These are phyloP conservation scores for Ophiostoma piceae DNA, from an alignment of 2,329 filamentous ascomycete genomes.

Conservation along the genomic window DNA sequence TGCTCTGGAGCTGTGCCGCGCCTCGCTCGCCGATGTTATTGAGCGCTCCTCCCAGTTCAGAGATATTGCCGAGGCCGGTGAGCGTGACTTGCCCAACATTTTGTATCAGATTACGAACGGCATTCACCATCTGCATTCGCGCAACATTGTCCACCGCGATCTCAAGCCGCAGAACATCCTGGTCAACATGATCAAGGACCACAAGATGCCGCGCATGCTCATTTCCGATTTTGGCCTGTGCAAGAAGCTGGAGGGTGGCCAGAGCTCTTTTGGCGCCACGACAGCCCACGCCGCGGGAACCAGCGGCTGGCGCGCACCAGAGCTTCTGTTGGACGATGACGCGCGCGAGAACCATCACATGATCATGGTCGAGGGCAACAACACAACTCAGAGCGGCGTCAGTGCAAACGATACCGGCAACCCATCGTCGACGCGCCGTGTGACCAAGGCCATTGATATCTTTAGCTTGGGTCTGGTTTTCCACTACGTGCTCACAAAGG, in stretches of 20 bases:
- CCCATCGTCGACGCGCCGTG: constrained; percentile 63
- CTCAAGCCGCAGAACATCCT: constrained; percentile 97
- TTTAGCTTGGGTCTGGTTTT: constrained; percentile 98
- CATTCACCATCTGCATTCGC: constrained; percentile 78
- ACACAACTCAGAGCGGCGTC: constrained; percentile 48
- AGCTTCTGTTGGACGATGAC: constrained; percentile 79
- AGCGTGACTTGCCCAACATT: constrained; percentile 70
- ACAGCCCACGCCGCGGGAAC: constrained; percentile 91
- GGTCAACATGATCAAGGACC: constrained; percentile 62
- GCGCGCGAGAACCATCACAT: constrained; percentile 41
- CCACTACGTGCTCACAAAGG: constrained; percentile 94
- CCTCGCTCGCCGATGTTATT: constrained; percentile 86
- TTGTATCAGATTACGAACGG: constrained; percentile 87
- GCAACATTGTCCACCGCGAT: constrained; percentile 94
- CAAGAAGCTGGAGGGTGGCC: constrained; percentile 91
- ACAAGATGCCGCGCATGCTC: constrained; percentile 71
- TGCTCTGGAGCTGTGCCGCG: constrained; percentile 86
- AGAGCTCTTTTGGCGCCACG: constrained; percentile 90
- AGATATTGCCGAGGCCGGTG: constrained; percentile 65
- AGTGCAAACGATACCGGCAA: constrained; percentile 43
- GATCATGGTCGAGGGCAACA: constrained; percentile 36
- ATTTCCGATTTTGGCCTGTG: constrained; percentile 98
- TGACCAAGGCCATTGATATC: constrained; percentile 93
- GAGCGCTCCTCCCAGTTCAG: constrained; percentile 56
- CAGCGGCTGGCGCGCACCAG: constrained; percentile 92